Evolutionary conservation across 2,329 filamentous ascomycete species (phyloP).

Genomic region (Claviceps humidiphila): DNA sequence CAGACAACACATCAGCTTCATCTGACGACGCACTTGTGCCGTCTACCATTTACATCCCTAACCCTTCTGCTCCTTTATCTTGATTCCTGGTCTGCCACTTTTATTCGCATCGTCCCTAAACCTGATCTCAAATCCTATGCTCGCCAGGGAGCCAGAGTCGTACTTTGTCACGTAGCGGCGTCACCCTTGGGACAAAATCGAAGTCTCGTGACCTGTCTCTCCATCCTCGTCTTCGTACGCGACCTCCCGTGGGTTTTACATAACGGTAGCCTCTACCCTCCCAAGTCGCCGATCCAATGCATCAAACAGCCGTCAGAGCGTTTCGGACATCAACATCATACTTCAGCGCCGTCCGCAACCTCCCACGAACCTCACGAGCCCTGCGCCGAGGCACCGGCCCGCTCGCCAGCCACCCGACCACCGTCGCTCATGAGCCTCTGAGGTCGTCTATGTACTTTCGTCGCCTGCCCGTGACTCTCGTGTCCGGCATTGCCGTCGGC

Average conservation of each 20-base stretch:
- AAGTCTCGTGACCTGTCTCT: neutral
- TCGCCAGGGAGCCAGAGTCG: neutral
- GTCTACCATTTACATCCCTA: no score
- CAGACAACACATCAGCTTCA: no score
- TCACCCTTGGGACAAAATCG: neutral
- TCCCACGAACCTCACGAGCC: constrained; percentile 16
- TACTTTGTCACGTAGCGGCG: neutral
- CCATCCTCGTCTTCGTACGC: neutral
- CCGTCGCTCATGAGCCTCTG: constrained; percentile 37
- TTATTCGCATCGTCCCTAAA: neutral
- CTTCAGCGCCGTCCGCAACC: constrained; percentile 46
- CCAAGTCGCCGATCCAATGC: constrained; percentile 40
- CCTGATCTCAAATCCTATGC: neutral
- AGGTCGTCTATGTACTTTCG: constrained; percentile 66
- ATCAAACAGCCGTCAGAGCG: constrained; percentile 56
- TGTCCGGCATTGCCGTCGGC: constrained; percentile 54
- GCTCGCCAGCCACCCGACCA: constrained; percentile 14
- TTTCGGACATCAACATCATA: constrained; percentile 55
- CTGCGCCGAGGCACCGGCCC: constrained; percentile 16
- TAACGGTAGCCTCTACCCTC: neutral
- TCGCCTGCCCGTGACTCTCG: constrained; percentile 50
- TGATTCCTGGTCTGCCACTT: neutral
- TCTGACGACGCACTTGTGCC: no score
- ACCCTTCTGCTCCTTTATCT: neutral
- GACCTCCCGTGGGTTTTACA: neutral